Percentiles rank a stretch among this genome's conserved stretches.
Conservation (phyloP, 225 moss, liverwort and hornwort genomes). For the Sphagnum contortum region DNA sequence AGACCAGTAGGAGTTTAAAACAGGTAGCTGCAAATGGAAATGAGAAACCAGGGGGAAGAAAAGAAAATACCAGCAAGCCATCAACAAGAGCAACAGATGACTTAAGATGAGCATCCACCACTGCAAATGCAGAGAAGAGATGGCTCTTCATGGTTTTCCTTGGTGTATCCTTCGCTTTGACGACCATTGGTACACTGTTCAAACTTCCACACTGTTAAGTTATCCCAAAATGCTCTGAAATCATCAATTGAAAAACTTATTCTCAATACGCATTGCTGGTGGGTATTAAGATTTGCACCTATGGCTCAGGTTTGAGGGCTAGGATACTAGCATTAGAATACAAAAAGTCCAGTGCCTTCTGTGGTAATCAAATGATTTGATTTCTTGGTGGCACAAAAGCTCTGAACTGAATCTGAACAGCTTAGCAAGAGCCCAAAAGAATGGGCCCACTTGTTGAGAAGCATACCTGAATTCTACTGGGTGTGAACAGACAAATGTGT, state of each 20-base stretch:
- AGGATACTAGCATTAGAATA: too few species aligned
- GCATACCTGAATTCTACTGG: conserved; percentile 69
- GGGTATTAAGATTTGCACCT: not conserved
- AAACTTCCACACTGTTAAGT: conserved; percentile 7
- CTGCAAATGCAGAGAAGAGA: conserved; percentile 55
- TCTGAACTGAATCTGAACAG: not conserved
- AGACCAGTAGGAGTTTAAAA: too few species aligned
- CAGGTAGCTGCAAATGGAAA: too few species aligned
- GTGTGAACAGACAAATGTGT: conserved; percentile 67
- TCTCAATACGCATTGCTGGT: not conserved
- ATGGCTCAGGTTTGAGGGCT: too few species aligned
- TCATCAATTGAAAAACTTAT: conserved; percentile 5
- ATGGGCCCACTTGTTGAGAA: too few species aligned
- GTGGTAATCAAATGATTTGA: not conserved
- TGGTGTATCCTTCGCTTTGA: conserved; percentile 18
- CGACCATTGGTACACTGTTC: conserved; percentile 50
- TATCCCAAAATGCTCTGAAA: conserved; percentile 2
- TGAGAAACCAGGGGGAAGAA: not conserved
- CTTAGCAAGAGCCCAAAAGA: not conserved
- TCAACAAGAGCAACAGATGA: conserved; percentile 59
- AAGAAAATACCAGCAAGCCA: conserved; percentile 52
- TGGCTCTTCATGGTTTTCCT: conserved; percentile 35
- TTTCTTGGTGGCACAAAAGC: not conserved
- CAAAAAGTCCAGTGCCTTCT: not conserved
- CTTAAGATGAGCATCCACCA: conserved; percentile 57